Percentiles rank a stretch among this genome's conserved stretches.
These are phyloP conservation scores for Thyridium curvatum DNA, from an alignment of 2,329 filamentous ascomycete genomes.

Conservation along the genomic window DNA sequence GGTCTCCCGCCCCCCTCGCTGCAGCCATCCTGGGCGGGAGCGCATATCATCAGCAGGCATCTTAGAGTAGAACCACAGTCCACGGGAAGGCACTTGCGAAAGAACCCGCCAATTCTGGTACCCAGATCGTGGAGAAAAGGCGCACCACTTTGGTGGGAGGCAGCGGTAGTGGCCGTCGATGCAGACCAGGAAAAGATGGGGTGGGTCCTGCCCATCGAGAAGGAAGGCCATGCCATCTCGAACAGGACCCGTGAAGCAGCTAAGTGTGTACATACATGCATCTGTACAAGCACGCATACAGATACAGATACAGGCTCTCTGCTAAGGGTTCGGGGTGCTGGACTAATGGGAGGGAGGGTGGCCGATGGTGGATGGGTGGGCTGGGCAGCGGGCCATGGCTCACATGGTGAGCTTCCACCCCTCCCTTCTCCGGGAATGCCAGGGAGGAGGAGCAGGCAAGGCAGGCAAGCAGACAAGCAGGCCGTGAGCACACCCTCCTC, in stretches of 20 bases:
- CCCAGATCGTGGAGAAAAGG: slow-evolving; percentile 1
- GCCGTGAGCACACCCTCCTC: too few species aligned
- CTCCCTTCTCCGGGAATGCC: too few species aligned
- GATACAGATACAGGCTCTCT: not conserved
- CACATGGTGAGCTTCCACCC: too few species aligned
- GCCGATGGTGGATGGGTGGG: too few species aligned
- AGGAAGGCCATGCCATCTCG: too few species aligned
- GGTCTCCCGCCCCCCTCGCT: not conserved
- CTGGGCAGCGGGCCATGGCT: too few species aligned
- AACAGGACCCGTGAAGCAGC: not conserved
- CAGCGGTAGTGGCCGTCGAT: slow-evolving; percentile 1
- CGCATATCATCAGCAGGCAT: not conserved
- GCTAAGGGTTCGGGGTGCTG: not conserved
- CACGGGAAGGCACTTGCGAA: not conserved
- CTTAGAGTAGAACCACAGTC: not conserved
- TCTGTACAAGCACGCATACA: not conserved
- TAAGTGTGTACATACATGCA: not conserved
- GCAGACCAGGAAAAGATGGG: not conserved
- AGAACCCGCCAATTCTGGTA: not conserved
- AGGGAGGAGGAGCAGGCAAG: too few species aligned
- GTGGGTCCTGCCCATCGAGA: not conserved
- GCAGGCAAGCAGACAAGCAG: too few species aligned
- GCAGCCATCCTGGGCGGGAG: not conserved
- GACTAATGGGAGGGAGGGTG: too few species aligned
- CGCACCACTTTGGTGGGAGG: not conserved